A percentile compares a stretch with the other conserved stretches of the same genome.
Evolutionary conservation across 1,139 yeast genomes (phyloP).

Genomic region (Kodamaea arcana): DNA sequence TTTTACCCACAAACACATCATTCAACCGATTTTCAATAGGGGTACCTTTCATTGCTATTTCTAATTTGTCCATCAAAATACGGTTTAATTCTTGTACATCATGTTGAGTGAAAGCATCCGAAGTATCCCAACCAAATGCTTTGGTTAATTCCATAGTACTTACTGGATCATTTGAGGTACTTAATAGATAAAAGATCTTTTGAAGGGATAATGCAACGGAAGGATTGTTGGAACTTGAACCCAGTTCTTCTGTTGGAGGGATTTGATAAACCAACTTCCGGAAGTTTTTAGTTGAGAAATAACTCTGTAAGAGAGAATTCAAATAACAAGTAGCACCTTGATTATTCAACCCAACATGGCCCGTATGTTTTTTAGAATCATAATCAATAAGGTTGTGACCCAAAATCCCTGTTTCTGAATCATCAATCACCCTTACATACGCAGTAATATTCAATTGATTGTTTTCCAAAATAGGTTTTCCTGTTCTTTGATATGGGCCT

Average conservation of each 20-base stretch:
- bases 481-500: constrained; percentile 15
- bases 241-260: constrained; percentile 47
- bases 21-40: constrained; percentile 74
- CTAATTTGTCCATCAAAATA: constrained; percentile 91
- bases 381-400: constrained; percentile 88
- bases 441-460: constrained; percentile 69
- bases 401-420: constrained; percentile 83
- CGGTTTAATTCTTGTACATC: constrained; percentile 97
- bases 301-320: constrained; percentile 85
- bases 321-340: constrained; percentile 98
- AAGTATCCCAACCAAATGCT: constrained; percentile 96
- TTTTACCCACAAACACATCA: constrained; percentile 89
- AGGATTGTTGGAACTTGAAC: constrained; percentile 4
- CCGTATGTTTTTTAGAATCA: constrained; percentile 83
- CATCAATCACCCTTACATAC: constrained; percentile 72
- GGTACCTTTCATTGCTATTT: constrained; percentile 88
- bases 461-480: constrained; percentile 47
- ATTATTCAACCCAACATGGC: constrained; percentile 87
- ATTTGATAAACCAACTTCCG: constrained; percentile 84
- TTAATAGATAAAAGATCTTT: constrained; percentile 75
- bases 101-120: constrained; percentile 95
- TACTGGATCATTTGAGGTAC: constrained; percentile 68
- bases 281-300: constrained; percentile 79
- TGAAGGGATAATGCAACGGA: constrained; percentile 84
- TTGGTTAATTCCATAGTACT: constrained; percentile 84